These are phyloP conservation scores for Malus asiatica DNA, from an alignment of 306 rosid species.

Conservation along the genomic window DNA sequence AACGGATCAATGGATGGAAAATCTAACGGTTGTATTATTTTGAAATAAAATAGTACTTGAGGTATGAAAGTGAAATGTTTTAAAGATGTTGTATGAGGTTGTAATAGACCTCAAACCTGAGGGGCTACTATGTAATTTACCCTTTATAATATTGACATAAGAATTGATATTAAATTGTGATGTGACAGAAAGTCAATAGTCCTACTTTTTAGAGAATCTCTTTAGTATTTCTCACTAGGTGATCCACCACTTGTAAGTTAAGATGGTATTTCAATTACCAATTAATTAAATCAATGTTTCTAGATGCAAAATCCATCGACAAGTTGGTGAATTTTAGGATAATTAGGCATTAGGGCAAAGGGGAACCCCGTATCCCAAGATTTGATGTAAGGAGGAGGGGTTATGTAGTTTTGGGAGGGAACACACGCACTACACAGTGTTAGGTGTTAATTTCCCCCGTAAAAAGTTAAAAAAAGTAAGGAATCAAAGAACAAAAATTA, in stretches of 20 bases:
- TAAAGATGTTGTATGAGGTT: too few species aligned
- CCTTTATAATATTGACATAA: too few species aligned
- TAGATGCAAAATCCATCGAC: neutral
- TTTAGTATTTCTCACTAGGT: too few species aligned
- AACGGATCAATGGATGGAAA: too few species aligned
- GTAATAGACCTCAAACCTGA: too few species aligned
- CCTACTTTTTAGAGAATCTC: too few species aligned
- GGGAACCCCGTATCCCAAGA: neutral
- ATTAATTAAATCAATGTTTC: neutral
- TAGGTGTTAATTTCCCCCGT: neutral
- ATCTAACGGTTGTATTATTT: too few species aligned
- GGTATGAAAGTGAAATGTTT: too few species aligned
- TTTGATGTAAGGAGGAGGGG: neutral
- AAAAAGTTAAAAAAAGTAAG: neutral
- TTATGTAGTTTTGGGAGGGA: constrained; percentile 13
- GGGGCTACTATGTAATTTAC: too few species aligned
- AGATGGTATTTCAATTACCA: neutral
- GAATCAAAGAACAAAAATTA: neutral
- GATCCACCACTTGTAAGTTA: neutral
- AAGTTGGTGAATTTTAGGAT: neutral
- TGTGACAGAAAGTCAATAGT: too few species aligned
- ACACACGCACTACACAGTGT: constrained; percentile 16
- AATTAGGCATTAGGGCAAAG: neutral
- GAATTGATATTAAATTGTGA: too few species aligned
- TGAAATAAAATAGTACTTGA: too few species aligned